Evolutionary conservation across 352 stramenopile genomes (phyloP), one percentile per base, ranked within the genome.

Genomic region (Nothophytophthora sp.): DNA sequence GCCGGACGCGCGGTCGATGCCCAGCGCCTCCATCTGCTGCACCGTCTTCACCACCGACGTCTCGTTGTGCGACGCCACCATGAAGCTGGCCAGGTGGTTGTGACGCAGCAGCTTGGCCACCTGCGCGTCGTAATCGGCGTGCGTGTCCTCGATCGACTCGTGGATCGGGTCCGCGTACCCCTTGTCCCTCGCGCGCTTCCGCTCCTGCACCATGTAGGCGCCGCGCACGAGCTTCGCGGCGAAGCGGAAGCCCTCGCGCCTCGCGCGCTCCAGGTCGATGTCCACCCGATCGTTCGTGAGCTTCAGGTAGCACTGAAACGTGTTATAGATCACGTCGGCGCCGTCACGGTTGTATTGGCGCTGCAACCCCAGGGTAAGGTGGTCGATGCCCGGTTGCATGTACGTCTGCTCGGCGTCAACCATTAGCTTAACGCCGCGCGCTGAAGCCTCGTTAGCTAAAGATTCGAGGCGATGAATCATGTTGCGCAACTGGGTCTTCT

Each of bases 251-350:
- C 86, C 78, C 59, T 93, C 88, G 20, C 90, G 78, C 38, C 97
- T 75, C 33, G 96, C 89, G 33, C 95, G 75, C 60, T 98, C 85
- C 6, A 99, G 60, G 60, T 99, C 96, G 23, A 87, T 92, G 41
- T 87, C 75, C 5, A 99, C 75, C 41, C 90, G 82, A 53, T 96
- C 68, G 18, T 51, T 65, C 29, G 90, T 87, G 65, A 97, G 92
- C 63, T 97, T 98, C 25, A 99, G 77, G 77, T 99, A 99, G 75
- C 96, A 98, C 77, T 99, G 97, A 67, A 98, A 99, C 15, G 96
- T 99, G 68, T 98, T 98, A 84, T 98, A 99, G 60, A 99, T 97
- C 25, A 97, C 73, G 40, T 96, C 65, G 28, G 61, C 62, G 38
- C 81, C 70, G 30, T 90, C 66, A 20, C 76, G 81, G 64, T 98